Base-by-base conservation (phyloP, 2,329 filamentous ascomycete species). In the Chaetomium strumarium region DNA sequence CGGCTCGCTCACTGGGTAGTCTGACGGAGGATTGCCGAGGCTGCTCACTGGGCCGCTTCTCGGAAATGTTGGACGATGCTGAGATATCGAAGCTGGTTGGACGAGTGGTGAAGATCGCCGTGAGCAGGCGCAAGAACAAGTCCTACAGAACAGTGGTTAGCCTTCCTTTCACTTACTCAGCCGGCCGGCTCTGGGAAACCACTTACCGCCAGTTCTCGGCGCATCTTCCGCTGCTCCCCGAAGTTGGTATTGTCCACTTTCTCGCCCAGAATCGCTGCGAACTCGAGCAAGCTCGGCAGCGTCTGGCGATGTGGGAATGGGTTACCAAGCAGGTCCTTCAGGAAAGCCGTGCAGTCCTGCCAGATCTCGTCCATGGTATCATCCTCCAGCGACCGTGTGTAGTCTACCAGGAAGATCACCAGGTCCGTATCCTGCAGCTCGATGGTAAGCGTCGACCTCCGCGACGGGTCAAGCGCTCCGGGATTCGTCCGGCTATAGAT, bases 241-340 rank as follows among this genome's bases (percentile, higher is more conserved):
- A 96, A 97, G 62, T 91, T 96, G 12, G 92, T 99, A 62, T 99
- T 96, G 67, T 96, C 91, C 46, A 97, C 87, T 73, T 99, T 99
- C 66, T 93, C 87, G 1, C 93, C 92, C 36, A 99, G 73, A 37
- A 95, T 88, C 1, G 88, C 87, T 0, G 90, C 87, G 64, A 97
- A 96, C 62, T 95, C 88, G 12, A 99, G 74, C 41, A 99, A 73
- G 47, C 85, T 84, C 7, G 93, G 88, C 37, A 99, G 71, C 8
- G 91, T 92, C 65, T 96, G 91, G 51, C 93, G 80, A 70, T 99
- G 92, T 2, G 93, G 93, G 63, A 99, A 90, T 1, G 93, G 95
- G 64, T 99, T 99, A 20, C 86, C 84, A 29, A 99, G 76, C 29
- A 99, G 80, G 66, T 99, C 95, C 58, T 84, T 86, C 55, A 97